phyloP scores from a whole-genome alignment of 2,329 filamentous ascomycete species.

The Pseudocercospora cruenta region DNA sequence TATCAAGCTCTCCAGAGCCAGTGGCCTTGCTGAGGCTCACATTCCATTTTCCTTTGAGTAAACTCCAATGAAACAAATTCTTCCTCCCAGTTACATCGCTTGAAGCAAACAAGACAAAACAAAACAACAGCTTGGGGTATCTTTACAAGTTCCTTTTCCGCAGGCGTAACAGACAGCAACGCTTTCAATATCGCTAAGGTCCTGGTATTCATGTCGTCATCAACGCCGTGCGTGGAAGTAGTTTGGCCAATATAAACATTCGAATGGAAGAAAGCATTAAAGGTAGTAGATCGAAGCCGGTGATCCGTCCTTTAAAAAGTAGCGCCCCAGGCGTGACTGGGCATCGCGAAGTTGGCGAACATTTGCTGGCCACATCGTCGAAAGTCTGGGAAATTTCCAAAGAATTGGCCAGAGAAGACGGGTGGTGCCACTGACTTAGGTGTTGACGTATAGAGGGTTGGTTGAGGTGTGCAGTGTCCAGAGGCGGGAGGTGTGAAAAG shows the following conservation, averaged over 20 bases:
- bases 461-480: conserved; percentile 34
- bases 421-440: conserved; percentile 27
- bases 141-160: conserved; percentile 27
- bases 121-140: conserved; percentile 27
- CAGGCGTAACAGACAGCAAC: conserved; percentile 15
- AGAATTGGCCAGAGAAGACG: conserved; percentile 25
- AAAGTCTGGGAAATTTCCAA: conserved; percentile 26
- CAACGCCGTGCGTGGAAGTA: conserved; percentile 14
- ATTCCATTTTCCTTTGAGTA: conserved; percentile 1
- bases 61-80: conserved; percentile 15
- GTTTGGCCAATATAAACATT: conserved; percentile 22
- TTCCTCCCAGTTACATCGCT: conserved; percentile 9
- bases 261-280: conserved; percentile 10
- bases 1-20: conserved; percentile 23
- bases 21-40: conserved; percentile 21
- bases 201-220: conserved; percentile 23
- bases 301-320: conserved; percentile 16
- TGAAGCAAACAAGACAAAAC: conserved; percentile 13
- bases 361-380: conserved; percentile 32
- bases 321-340: conserved; percentile 29
- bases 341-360: conserved; percentile 32
- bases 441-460: conserved; percentile 32
- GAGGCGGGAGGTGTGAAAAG: conserved; percentile 33
- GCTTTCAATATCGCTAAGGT: conserved; percentile 22
- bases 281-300: conserved; percentile 7